Conservation (phyloP, 169 alveolate species). For the Cryptosporidium bovis region DNA sequence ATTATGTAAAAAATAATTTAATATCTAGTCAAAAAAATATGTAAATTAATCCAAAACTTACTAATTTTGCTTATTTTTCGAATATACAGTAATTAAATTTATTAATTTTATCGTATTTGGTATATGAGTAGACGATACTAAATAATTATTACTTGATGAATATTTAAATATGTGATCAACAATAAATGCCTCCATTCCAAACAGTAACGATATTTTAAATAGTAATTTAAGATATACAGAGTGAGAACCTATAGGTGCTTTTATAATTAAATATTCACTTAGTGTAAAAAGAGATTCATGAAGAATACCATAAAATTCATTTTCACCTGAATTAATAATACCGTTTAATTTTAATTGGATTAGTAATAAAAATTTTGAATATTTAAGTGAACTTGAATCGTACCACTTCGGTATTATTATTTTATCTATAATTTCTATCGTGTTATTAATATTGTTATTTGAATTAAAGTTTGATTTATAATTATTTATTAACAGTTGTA, state of each 20-base stretch:
- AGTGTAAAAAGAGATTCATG: slow-evolving; percentile 12
- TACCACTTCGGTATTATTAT: slow-evolving; percentile 51
- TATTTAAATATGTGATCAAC: slow-evolving; percentile 32
- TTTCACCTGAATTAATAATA: not conserved
- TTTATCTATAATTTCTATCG: not conserved
- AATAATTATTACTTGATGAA: slow-evolving; percentile 36
- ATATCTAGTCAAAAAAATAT: not conserved
- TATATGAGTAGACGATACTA: slow-evolving; percentile 18
- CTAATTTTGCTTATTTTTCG: slow-evolving; percentile 20
- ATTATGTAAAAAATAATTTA: not conserved
- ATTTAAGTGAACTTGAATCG: slow-evolving; percentile 43
- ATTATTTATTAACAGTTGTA: slow-evolving; percentile 22
- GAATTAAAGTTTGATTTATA: not conserved
- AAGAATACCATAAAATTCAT: slow-evolving; percentile 9
- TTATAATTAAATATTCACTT: slow-evolving; percentile 42
- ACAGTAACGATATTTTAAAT: slow-evolving; percentile 29
- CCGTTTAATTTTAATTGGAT: slow-evolving; percentile 8
- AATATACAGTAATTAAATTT: slow-evolving; percentile 37
- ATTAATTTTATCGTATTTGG: slow-evolving; percentile 27
- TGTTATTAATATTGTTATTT: not conserved
- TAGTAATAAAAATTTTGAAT: slow-evolving; percentile 17
- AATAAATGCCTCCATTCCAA: slow-evolving; percentile 39
- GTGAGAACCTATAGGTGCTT: slow-evolving; percentile 66
- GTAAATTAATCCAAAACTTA: slow-evolving; percentile 6
- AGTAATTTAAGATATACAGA: slow-evolving; percentile 36